Base-by-base conservation (phyloP, 1,284 basidiomycete genomes). In the Ceratobasidium sp. region DNA sequence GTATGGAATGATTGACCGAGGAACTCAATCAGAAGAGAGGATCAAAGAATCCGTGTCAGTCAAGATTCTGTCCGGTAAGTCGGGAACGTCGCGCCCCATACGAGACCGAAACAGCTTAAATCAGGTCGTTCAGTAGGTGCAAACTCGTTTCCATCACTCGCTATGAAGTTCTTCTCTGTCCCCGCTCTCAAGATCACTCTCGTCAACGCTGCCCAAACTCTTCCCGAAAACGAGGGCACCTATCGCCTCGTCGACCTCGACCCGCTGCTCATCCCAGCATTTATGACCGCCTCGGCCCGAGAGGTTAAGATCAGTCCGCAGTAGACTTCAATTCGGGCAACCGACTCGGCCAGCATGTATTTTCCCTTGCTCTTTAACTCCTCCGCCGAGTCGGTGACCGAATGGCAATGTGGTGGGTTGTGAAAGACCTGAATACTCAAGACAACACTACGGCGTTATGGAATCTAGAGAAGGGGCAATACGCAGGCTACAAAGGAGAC, bases 361-460 rank as follows among this genome's bases (percentile, higher is more conserved):
- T 7, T 40, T 8, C 7, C 7, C 7, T 40, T 17, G 4, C 53
- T 55, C 22, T 27, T 15, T n/a, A 22, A 17, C 5, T n/a, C 22
- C 7, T 35, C 35, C 8, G 15, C 27, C 12, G 53, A 32, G 53
- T 8, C n/a, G n/a, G n/a, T 22, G 15, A 17, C n/a, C 13, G 31
- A n/a, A 15, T 32, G 34, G 53, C 13, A 20, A 35, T 55, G 32
- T 32, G 20, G 57, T 47, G 43, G 40, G 25, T 27, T 27, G 31
- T 47, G 3, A 29, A 45, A n/a, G 57, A 32, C 40, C 42, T 60
- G 2, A 20, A 47, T 29, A n/a, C 57, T 1, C 13, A 31, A n/a
- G 57, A 60, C 20, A 60, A 60, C 20, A 60, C 57, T n/a, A 60
- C 42, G 6, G 40, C 57, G 7, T 20, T 47, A n/a, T 32, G 25